Percentiles rank a stretch among this genome's conserved stretches.
These are phyloP conservation scores for Rugonectria rugulosa DNA, from an alignment of 2,329 filamentous ascomycete genomes.

Conservation along the genomic window DNA sequence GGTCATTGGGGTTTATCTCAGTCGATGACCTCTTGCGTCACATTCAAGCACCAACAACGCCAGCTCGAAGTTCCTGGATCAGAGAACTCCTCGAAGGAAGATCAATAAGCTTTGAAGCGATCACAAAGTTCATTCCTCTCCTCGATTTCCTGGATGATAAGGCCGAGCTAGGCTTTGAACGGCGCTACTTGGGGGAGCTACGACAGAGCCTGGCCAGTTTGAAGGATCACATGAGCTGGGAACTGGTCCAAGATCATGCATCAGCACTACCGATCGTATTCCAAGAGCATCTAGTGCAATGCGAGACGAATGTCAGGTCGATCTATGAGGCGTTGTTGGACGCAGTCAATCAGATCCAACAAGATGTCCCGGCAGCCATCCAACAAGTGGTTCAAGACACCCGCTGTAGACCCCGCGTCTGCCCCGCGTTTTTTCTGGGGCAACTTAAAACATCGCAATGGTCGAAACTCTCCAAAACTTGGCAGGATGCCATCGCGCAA, in stretches of 20 bases:
- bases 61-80: accelerated
- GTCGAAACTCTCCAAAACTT: conserved; percentile 40
- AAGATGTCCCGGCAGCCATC: not conserved
- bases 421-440: conserved; percentile 45
- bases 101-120: not conserved
- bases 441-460: conserved; percentile 41
- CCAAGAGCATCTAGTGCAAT: conserved; percentile 3
- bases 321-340: conserved; percentile 1
- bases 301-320: not conserved
- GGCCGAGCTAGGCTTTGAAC: conserved; percentile 20
- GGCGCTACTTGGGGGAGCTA: conserved; percentile 20
- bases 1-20: conserved; percentile 12
- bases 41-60: accelerated
- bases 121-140: conserved; percentile 5
- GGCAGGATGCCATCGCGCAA: conserved; percentile 45
- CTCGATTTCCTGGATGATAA: conserved; percentile 17
- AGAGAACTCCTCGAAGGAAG: not conserved
- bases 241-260: not conserved
- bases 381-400: not conserved
- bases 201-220: conserved; percentile 22
- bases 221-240: not conserved
- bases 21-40: conserved; percentile 13
- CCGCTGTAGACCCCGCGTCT: conserved; percentile 38
- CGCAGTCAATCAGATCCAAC: not conserved
- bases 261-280: not conserved